Evolutionary conservation across 2,329 filamentous ascomycete species (phyloP), one percentile per base, ranked within the genome.

Genomic region (Colletotrichum australisinense): DNA sequence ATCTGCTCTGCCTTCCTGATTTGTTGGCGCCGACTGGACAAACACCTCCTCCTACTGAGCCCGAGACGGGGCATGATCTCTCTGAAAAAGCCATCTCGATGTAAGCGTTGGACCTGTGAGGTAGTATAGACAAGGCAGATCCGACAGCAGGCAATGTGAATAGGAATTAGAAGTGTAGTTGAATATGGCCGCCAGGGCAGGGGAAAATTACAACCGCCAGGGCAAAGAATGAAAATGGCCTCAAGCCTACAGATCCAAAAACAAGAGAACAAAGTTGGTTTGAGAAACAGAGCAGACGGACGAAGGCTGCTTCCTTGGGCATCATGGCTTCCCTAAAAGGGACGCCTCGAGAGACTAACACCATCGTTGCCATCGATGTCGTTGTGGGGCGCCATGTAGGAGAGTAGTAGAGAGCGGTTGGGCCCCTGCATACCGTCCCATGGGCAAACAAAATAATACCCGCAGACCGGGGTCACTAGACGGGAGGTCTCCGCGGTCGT

Each of bases 51-150:
- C 74, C 74, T 14, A 70, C 30, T 0, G 79, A 80, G 24, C 79
- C 80, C 14, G 79, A 81, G 5, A 81, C 78, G 5, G 80, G 80
- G 56, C 80, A 81, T 4, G 79, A 80, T 67, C 75, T 75, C 24
- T 79, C 69, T 16, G 80, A 80, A 76, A 80, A 78, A 4, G 63
- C 53, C 42, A 69, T 62, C 55, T 79, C 53, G 73, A 74, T 59
- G 26, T 35, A 4, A 24, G 9, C 52, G 14, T 6, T 62, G 30
- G 55, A 28, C 19, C 30, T 70, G 9, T 1, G 30, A 38, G 22
- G n/a, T 9, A 4, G 32, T 14, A 46, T 28, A 19, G 16, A 26
- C 12, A 19, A 42, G 38, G 14, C 38, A 42, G 38, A 7, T 42
- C 14, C 38, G 38, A 16, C 38, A 42, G 16, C 38, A 42, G 38